phyloP scores from a whole-genome alignment of 768 basidiomycete species.

The Chalciporus sphaerocephalus region DNA sequence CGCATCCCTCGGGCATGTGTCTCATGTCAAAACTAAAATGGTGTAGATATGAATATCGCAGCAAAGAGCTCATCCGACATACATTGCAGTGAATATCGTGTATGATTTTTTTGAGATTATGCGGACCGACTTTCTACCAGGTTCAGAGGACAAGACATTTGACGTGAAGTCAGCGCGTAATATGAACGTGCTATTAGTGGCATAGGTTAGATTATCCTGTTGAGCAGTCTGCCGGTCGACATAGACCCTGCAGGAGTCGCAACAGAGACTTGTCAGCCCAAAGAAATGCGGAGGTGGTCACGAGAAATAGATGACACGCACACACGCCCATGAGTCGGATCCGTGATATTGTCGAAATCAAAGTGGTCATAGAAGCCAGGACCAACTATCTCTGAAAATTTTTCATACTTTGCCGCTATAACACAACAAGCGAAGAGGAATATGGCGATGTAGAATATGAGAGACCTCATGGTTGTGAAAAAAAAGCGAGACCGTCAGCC shows the following conservation, averaged over 20 bases:
- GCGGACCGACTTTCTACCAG: constrained; percentile 30
- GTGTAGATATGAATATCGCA: not conserved
- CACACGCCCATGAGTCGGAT: constrained; percentile 69
- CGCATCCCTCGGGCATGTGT: constrained; percentile 33
- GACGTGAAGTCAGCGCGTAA: constrained; percentile 29
- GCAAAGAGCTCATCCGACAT: not conserved
- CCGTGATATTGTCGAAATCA: constrained; percentile 43
- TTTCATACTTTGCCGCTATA: constrained; percentile 8
- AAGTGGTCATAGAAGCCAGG: constrained; percentile 48
- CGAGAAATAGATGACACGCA: constrained; percentile 29
- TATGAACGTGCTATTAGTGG: constrained; percentile 24
- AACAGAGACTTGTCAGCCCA: not conserved
- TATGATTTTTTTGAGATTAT: constrained; percentile 23
- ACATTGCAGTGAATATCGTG: constrained; percentile 18
- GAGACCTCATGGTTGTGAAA: constrained; percentile 6
- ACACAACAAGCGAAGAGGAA: not conserved
- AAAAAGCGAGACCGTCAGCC: constrained; percentile 7
- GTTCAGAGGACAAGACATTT: constrained; percentile 16
- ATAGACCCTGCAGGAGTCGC: constrained; percentile 22
- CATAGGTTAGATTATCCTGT: constrained; percentile 29
- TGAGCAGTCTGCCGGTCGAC: constrained; percentile 24
- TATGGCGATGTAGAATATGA: not conserved
- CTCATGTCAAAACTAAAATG: constrained; percentile 25
- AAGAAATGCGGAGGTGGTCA: not conserved
- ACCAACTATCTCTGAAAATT: constrained; percentile 43